Evolutionary conservation across 768 basidiomycete species (phyloP), one percentile per base, ranked within the genome.

Genomic region (Leccinum sublutescens): DNA sequence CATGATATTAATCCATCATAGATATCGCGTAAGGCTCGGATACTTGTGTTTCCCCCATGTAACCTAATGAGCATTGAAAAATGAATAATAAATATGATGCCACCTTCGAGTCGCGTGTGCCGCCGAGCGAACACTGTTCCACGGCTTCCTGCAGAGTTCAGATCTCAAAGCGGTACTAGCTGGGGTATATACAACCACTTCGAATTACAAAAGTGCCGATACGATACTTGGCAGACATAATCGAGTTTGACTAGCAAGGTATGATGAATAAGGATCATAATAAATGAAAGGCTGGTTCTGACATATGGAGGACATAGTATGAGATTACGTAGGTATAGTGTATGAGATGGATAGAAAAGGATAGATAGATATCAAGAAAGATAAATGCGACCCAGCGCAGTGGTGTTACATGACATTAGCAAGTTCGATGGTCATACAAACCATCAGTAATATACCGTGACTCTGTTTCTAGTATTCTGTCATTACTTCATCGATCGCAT

Each of bases 401-500:
- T 21, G 23, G 9, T 47, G 21, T 55, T 57, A 58, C 56, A 57
- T 21, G 19, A 14, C 11, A 59, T 25, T 40, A 10, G 23, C 10
- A 36, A 19, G 25, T 6, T 21, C 45, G 51, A 59, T 58, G 17
- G 38, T 9, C n/a, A 49, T 60, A 52, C 67, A 57, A 11, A 70
- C 60, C 59, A 31, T 56, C 31, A 31, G 10, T 31, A 38, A 45
- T 29, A 21, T 31, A 21, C 27, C 27, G 27, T 29, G 27, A 29
- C 33, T n/a, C 34, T 23, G 45, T 4, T 27, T 55, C 58, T 45
- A 73, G 48, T 45, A 55, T 50, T 73, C 69, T 31, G 54, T 55
- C 66, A 65, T 73, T 14, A 34, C 60, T 47, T 70, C 69, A 23
- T 66, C 63, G 2, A 63, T 52, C 4, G 34, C 23, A n/a, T 48